Evolutionary conservation across 2,329 filamentous ascomycete genomes (phyloP).

Genomic region (Domatiomyces globalis): DNA sequence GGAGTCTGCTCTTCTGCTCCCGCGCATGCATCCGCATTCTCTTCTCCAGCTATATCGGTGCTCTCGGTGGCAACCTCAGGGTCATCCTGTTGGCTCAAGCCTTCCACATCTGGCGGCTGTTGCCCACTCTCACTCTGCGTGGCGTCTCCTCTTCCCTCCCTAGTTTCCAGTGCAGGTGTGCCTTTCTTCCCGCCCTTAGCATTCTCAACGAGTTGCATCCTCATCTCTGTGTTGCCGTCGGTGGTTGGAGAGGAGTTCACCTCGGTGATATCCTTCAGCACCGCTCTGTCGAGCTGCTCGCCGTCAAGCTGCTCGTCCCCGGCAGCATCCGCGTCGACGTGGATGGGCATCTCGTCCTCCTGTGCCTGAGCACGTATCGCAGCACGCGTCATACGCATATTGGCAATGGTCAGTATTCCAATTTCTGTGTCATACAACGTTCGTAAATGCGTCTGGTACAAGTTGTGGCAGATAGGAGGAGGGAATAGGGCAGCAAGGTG

Average conservation of each 20-base stretch:
- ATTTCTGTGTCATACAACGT: background rate
- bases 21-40: background rate
- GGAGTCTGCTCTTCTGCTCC: background rate
- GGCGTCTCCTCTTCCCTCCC: background rate
- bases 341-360: slow-evolving; percentile 10
- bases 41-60: background rate
- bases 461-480: background rate
- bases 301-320: background rate
- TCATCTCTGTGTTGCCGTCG: slow-evolving; percentile 5
- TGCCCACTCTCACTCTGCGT: background rate
- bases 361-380: slow-evolving; percentile 17
- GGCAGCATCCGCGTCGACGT: slow-evolving; percentile 10
- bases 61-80: background rate
- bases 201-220: slow-evolving; percentile 4
- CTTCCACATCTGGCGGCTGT: background rate
- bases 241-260: slow-evolving; percentile 10
- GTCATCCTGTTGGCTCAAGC: background rate
- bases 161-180: background rate
- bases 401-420: background rate
- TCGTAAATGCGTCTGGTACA: background rate
- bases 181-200: background rate
- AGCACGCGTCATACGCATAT: slow-evolving; percentile 18
- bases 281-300: slow-evolving; percentile 4
- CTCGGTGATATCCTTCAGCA: slow-evolving; percentile 16
- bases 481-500: background rate